These are phyloP conservation scores for Aegle marmelos DNA, from an alignment of 345 rosid species.

Conservation along the genomic window DNA sequence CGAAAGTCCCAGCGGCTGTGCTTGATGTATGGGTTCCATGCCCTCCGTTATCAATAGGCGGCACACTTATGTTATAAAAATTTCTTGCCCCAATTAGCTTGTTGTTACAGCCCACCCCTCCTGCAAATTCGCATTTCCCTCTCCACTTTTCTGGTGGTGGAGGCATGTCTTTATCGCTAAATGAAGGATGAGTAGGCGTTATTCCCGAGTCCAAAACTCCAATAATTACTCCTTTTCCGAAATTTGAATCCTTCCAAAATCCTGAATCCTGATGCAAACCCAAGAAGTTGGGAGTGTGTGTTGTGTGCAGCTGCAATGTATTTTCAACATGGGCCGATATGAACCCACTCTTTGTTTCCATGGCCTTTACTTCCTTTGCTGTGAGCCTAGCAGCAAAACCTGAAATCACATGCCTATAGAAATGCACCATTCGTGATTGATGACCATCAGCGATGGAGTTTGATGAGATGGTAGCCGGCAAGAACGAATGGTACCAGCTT, in stretches of 20 bases:
- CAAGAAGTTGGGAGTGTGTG: conserved; percentile 44
- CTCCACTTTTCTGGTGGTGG: not conserved
- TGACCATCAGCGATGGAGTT: not conserved
- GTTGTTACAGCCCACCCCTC: not conserved
- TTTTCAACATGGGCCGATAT: conserved; percentile 25
- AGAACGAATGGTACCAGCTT: not conserved
- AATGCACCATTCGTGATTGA: not conserved
- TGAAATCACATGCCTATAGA: not conserved
- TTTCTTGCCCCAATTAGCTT: not conserved
- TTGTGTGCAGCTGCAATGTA: conserved; percentile 33
- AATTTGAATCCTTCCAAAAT: conserved; percentile 35
- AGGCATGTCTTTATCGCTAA: not conserved
- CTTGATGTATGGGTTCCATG: not conserved
- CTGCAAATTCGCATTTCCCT: not conserved
- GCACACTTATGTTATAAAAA: not conserved
- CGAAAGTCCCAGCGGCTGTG: not conserved
- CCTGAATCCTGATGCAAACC: conserved; percentile 39
- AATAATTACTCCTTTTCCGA: conserved; percentile 46
- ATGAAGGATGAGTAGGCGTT: conserved; percentile 39
- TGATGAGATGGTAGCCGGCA: not conserved
- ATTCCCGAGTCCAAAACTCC: conserved; percentile 57
- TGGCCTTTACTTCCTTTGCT: not conserved
- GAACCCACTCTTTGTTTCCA: not conserved
- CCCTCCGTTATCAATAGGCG: not conserved
- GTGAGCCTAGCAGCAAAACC: not conserved